A percentile compares a stretch with the other conserved stretches of the same genome.
Evolutionary conservation across 345 rosid genomes (phyloP).

Genomic region (Syzygium grande): DNA sequence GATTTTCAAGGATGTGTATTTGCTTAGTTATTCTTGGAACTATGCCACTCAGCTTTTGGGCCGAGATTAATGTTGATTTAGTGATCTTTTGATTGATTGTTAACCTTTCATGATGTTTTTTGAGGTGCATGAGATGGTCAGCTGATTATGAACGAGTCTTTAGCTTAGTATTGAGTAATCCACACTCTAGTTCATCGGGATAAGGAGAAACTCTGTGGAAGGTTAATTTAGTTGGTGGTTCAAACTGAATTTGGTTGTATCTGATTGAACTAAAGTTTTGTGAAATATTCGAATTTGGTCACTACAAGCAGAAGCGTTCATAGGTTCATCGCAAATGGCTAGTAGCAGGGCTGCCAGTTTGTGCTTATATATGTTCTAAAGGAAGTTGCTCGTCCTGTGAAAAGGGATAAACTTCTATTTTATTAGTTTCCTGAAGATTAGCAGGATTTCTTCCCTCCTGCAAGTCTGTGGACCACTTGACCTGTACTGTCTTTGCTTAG

Average conservation of each 20-base stretch:
- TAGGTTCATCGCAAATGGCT: background rate
- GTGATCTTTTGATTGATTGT: background rate
- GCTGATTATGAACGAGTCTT: background rate
- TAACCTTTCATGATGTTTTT: background rate
- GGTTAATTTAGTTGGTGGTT: background rate
- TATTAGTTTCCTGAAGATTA: background rate
- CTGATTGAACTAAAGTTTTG: background rate
- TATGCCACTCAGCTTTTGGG: background rate
- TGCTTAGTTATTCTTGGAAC: background rate
- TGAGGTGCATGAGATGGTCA: background rate
- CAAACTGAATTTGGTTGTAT: background rate
- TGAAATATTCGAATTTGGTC: background rate
- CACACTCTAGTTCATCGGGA: background rate
- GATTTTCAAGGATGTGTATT: too few species aligned
- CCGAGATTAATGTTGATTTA: background rate
- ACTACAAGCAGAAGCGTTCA: background rate
- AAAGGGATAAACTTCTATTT: background rate
- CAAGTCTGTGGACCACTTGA: background rate
- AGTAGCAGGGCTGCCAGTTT: rapidly evolving
- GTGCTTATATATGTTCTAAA: background rate
- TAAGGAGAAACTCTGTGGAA: background rate
- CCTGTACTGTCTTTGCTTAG: background rate
- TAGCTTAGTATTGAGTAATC: background rate
- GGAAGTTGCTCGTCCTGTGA: background rate
- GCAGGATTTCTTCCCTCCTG: background rate